These are phyloP conservation scores for Phlyctochytrium bullatum DNA, from an alignment of 192 early-diverging fungal species.

Conservation along the genomic window DNA sequence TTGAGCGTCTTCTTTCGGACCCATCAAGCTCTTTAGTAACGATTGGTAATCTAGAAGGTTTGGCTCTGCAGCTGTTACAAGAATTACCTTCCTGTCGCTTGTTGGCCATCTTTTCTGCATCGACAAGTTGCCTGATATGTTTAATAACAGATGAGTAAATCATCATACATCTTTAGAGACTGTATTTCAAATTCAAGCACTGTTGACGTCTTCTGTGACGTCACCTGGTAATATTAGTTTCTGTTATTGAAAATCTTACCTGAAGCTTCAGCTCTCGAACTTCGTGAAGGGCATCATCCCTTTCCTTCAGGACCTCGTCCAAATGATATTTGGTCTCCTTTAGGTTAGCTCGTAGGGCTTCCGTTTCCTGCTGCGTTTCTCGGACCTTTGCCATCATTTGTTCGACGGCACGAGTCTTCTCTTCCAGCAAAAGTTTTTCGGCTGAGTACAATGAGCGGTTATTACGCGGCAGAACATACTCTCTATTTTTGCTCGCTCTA, in stretches of 20 bases:
- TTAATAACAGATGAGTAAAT: constrained; percentile 1
- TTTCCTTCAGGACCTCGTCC: constrained; percentile 15
- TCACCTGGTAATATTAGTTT: constrained; percentile 5
- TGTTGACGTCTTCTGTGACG: constrained; percentile 21
- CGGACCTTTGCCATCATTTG: constrained; percentile 11
- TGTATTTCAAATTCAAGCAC: constrained; percentile 54
- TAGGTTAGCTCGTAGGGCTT: constrained; percentile 14
- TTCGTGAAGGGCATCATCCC: constrained; percentile 30
- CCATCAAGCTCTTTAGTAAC: constrained; percentile 44
- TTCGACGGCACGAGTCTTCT: constrained; percentile 26
- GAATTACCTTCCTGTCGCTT: constrained; percentile 42
- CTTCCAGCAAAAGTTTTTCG: constrained; percentile 30
- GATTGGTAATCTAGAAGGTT: constrained; percentile 40
- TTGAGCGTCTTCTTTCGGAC: constrained; percentile 41
- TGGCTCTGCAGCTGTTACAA: not conserved
- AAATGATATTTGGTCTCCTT: constrained; percentile 18
- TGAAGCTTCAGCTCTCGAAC: constrained; percentile 37
- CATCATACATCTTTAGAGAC: constrained; percentile 40
- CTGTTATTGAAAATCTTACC: not conserved
- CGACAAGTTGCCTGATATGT: constrained; percentile 37
- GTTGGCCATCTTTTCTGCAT: constrained; percentile 42
- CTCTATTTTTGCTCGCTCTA: constrained; percentile 43
- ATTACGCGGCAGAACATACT: constrained; percentile 10
- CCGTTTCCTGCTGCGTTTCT: constrained; percentile 15
- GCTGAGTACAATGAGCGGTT: constrained; percentile 4